These are phyloP conservation scores for Seminavis robusta DNA, from an alignment of 108 stramenopile species.

Conservation along the genomic window DNA sequence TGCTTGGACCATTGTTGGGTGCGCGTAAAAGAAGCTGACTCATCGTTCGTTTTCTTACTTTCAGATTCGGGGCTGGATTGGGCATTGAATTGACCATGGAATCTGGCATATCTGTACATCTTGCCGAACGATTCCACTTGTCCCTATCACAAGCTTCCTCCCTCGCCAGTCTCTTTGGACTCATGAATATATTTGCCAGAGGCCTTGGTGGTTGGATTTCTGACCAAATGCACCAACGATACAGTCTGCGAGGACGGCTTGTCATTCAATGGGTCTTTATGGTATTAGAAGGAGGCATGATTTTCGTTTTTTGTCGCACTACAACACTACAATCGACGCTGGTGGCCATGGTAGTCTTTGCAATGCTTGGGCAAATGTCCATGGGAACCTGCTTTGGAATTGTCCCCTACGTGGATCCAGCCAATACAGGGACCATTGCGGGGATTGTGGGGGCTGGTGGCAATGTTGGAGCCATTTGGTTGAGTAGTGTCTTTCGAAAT, in stretches of 20 bases:
- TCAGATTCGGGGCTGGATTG: constrained; percentile 75
- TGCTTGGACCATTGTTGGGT: constrained; percentile 23
- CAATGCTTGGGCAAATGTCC: constrained; percentile 56
- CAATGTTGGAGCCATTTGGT: constrained; percentile 37
- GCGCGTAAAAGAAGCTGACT: constrained; percentile 5
- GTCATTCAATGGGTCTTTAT: constrained; percentile 41
- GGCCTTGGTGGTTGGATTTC: constrained; percentile 57
- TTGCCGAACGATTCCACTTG: constrained; percentile 65
- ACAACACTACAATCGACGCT: constrained; percentile 42
- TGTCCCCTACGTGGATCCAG: constrained; percentile 62
- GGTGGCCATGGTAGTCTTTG: constrained; percentile 60
- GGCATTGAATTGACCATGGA: constrained; percentile 91
- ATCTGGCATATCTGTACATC: constrained; percentile 84
- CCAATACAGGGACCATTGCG: constrained; percentile 59
- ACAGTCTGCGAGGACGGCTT: constrained; percentile 71
- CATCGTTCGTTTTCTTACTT: constrained; percentile 44
- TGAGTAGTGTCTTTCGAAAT: constrained; percentile 9
- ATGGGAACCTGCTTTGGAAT: constrained; percentile 63
- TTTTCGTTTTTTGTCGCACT: constrained; percentile 51
- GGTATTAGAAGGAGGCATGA: constrained; percentile 53
- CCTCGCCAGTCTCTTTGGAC: constrained; percentile 64
- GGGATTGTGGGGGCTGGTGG: constrained; percentile 69
- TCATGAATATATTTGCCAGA: constrained; percentile 80
- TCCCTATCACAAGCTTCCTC: constrained; percentile 63
- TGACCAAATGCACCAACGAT: constrained; percentile 53